A percentile compares a stretch with the other conserved stretches of the same genome.
These are phyloP conservation scores for Sporothrix dimorphospora DNA, from an alignment of 2,329 filamentous ascomycete species.

Conservation along the genomic window DNA sequence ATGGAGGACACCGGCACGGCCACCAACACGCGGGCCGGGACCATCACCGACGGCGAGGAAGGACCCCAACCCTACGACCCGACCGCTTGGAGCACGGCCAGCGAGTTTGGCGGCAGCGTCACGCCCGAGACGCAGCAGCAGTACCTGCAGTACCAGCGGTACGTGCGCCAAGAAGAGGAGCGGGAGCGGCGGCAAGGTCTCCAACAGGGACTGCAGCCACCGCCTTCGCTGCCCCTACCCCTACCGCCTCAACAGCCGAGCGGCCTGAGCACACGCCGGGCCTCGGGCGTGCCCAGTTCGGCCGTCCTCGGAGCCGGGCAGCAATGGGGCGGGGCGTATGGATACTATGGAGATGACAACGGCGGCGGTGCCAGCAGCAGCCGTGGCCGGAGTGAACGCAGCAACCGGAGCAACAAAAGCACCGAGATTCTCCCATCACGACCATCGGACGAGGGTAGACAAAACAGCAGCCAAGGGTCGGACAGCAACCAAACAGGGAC, in stretches of 20 bases:
- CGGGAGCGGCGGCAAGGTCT: constrained; percentile 3
- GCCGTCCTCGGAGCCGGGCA: constrained; percentile 27
- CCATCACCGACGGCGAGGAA: neutral
- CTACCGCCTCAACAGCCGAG: neutral
- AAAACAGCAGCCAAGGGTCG: neutral
- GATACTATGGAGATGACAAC: neutral
- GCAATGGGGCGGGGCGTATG: neutral
- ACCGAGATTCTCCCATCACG: constrained; percentile 6
- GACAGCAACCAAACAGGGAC: neutral
- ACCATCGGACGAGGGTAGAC: neutral
- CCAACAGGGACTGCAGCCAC: neutral
- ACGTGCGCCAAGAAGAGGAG: constrained; percentile 34
- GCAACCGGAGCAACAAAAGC: neutral
- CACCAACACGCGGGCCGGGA: constrained; percentile 19
- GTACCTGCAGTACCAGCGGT: constrained; percentile 26
- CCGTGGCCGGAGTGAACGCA: neutral
- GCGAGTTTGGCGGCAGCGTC: constrained; percentile 39
- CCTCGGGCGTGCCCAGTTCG: constrained; percentile 32
- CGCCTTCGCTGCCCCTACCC: neutral
- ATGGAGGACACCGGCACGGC: constrained; percentile 36
- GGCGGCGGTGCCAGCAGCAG: neutral
- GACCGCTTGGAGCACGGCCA: constrained; percentile 39
- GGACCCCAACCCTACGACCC: constrained; percentile 31
- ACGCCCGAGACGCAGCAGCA: constrained; percentile 43
- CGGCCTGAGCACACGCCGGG: constrained; percentile 35